Evolutionary conservation across 768 basidiomycete genomes (phyloP), one percentile per base, ranked within the genome.

Genomic region (Tricholoma sp.): DNA sequence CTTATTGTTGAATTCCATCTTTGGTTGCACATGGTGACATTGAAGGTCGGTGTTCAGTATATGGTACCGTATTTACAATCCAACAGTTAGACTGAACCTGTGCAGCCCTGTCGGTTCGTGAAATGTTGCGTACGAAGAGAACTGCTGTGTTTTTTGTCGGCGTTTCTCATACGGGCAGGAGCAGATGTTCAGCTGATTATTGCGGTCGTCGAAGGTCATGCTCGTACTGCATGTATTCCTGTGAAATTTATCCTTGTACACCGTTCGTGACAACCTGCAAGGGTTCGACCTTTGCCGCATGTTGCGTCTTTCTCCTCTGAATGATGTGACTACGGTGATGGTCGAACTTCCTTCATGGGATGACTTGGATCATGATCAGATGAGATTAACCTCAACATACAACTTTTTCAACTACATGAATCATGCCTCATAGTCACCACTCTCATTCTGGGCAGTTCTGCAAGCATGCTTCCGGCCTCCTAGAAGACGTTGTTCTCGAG

Each of bases 371-470:
- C n/a, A n/a, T n/a, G n/a, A n/a, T n/a, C n/a, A n/a, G n/a, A n/a
- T n/a, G n/a, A n/a, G n/a, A n/a, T n/a, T n/a, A n/a, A n/a, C n/a
- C n/a, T n/a, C n/a, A n/a, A n/a, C n/a, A n/a, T n/a, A n/a, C n/a
- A n/a, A n/a, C n/a, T n/a, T n/a, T n/a, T n/a, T n/a, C n/a, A n/a
- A n/a, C n/a, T 27, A 27, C 24, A 5, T 27, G 24, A 27, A 39
- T 19, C 27, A 76, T 76, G 73, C 86, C 85, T 57, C 75, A 83
- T 65, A 89, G 86, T 66, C 91, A 92, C 67, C 93, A 94, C 71
- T 93, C 90, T 18, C 94, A 97, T 66, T 96, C 92, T 0, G 94
- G 94, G 29, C 87, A 95, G 66, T 96, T 94, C 73, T 96, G 95
- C 76, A 86, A 84, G 61, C 95, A 98, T 67, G 96, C 93, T 2